Evolutionary conservation across 78 protist genomes (phyloP).

Genomic region (Dictyostelium firmibasis): DNA sequence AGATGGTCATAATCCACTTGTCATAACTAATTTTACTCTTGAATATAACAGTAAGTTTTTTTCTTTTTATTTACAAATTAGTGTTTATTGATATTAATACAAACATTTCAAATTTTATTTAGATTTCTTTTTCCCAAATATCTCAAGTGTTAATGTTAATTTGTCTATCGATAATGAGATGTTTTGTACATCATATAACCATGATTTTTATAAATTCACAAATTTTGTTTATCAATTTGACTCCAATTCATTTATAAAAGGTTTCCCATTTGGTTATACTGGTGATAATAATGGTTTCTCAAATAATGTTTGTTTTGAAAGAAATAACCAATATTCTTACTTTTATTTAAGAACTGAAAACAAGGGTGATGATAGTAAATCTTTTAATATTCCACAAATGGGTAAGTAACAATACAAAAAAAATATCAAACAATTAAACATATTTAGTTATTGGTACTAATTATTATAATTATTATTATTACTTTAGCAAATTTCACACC

Average conservation of each 20-base stretch:
- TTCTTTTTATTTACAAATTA: neutral
- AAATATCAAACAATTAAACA: neutral
- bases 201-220: neutral
- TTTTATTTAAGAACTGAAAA: neutral
- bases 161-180: neutral
- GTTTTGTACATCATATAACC: neutral
- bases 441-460: too few species aligned
- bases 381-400: neutral
- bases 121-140: neutral
- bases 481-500: neutral
- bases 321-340: neutral
- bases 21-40: neutral
- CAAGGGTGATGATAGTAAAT: neutral
- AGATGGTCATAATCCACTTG: neutral
- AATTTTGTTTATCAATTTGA: neutral
- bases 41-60: neutral
- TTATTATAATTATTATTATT: too few species aligned
- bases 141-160: neutral
- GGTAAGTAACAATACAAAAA: neutral
- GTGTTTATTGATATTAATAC: neutral
- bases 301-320: neutral
- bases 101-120: neutral
- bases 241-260: neutral
- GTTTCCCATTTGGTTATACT: neutral
- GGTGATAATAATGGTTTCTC: neutral